Conservation (phyloP, 371 early-diverging fungal species). For the Saksenaea oblongispora region DNA sequence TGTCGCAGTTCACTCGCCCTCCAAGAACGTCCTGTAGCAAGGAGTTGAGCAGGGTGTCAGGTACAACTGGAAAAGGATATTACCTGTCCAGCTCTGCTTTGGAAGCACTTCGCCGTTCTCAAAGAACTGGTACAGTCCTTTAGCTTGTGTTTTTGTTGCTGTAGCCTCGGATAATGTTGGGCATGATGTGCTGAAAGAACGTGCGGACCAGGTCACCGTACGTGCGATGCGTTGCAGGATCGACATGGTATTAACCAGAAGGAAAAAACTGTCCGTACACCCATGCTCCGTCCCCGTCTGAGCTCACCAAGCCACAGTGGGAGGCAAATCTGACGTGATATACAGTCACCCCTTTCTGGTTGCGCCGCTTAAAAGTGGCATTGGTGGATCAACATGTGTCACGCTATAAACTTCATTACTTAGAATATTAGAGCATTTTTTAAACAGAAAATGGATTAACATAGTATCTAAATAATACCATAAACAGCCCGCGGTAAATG, state of each 20-base stretch:
- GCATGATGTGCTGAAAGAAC: conserved; percentile 34
- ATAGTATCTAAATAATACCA: no score
- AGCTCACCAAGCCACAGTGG: not conserved
- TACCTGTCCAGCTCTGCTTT: conserved; percentile 67
- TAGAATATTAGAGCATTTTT: no score
- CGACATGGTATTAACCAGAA: conserved; percentile 17
- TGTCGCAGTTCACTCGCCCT: conserved; percentile 83
- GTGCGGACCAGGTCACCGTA: conserved; percentile 12
- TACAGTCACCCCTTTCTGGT: no score
- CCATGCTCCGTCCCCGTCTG: not conserved
- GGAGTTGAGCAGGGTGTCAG: not conserved
- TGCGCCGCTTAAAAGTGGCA: no score
- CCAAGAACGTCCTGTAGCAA: conserved; percentile 85
- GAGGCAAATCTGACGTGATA: no score
- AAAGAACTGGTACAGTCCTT: conserved; percentile 90
- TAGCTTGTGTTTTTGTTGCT: conserved; percentile 10
- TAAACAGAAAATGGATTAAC: no score
- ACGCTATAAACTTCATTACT: no score
- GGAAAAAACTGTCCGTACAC: not conserved
- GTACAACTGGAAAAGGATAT: not conserved
- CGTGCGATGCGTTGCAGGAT: conserved; percentile 25
- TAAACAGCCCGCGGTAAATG: no score
- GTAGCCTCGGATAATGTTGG: conserved; percentile 16
- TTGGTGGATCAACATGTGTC: no score
- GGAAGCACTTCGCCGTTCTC: conserved; percentile 76